Evolutionary conservation across 176 grass and related monocot species (phyloP).

Genomic region (Stipa capillata): DNA sequence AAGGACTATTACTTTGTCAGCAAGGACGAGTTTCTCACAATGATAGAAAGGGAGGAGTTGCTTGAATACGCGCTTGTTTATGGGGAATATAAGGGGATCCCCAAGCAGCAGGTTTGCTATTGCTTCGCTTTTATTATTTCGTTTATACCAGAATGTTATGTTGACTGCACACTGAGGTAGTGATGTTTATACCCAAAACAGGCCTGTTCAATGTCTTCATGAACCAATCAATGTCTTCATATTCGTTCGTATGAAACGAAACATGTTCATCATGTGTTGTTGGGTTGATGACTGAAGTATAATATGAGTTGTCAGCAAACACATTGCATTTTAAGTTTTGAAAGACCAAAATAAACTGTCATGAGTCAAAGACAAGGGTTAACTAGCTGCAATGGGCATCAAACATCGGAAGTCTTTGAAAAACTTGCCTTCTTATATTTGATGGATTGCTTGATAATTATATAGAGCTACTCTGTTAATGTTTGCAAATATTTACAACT

Average conservation of each 20-base stretch:
- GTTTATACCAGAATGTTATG: not conserved
- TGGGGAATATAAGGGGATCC: constrained; percentile 91
- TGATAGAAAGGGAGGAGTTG: constrained; percentile 84
- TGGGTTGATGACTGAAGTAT: not conserved
- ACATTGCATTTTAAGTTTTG: not conserved
- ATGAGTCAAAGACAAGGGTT: not conserved
- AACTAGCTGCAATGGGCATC: not conserved
- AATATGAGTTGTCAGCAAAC: not conserved
- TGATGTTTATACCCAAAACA: not conserved
- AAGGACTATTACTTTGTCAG: constrained; percentile 92
- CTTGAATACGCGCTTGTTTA: constrained; percentile 92
- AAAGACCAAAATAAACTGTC: not conserved
- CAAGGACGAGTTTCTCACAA: constrained; percentile 76
- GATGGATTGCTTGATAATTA: not conserved
- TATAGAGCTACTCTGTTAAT: not conserved
- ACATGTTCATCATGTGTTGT: not conserved
- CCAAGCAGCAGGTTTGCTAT: constrained; percentile 82
- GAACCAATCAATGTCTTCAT: not conserved
- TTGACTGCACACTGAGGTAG: not conserved
- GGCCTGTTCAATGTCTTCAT: not conserved
- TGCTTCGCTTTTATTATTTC: not conserved
- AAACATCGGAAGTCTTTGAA: not conserved
- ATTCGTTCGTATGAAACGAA: not conserved
- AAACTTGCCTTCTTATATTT: not conserved
- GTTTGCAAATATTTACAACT: not conserved